phyloP scores from a whole-genome alignment of 805 yeast species.

The Pichia nakasei region DNA sequence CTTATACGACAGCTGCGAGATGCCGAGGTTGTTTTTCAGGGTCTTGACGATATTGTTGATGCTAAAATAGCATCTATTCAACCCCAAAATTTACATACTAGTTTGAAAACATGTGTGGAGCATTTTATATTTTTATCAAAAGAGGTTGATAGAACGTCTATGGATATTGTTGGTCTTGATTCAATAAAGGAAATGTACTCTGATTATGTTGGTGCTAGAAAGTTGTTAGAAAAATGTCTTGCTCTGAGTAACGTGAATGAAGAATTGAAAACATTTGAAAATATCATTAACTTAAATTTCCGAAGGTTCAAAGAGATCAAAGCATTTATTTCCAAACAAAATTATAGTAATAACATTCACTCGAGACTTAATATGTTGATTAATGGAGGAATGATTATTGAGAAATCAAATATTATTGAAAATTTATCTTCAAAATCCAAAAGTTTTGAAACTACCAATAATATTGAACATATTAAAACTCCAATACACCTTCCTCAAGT shows the following conservation, averaged over 20 bases:
- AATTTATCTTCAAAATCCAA: neutral
- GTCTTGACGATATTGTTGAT: neutral
- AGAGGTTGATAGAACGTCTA: neutral
- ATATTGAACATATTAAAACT: neutral
- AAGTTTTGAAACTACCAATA: neutral
- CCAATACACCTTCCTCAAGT: neutral
- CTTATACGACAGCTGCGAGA: neutral
- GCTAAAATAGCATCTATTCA: neutral
- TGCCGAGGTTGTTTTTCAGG: neutral
- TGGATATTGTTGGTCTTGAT: slow-evolving; percentile 3
- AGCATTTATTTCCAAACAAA: neutral
- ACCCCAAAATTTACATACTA: neutral
- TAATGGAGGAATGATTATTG: slow-evolving; percentile 5
- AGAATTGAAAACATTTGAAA: neutral
- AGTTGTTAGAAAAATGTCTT: neutral
- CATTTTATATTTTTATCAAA: neutral
- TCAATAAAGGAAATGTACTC: slow-evolving; percentile 3
- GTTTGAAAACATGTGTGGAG: neutral
- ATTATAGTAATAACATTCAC: neutral
- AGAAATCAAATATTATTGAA: slow-evolving; percentile 7
- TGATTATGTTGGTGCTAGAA: neutral
- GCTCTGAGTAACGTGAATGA: neutral
- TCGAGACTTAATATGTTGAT: slow-evolving; percentile 6
- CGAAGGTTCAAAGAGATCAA: slow-evolving; percentile 5
- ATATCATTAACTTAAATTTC: neutral